Percentiles rank a stretch among this genome's conserved stretches.
Conservation (phyloP, 2,329 filamentous ascomycete genomes). For the Pestalotiopsis sp. region DNA sequence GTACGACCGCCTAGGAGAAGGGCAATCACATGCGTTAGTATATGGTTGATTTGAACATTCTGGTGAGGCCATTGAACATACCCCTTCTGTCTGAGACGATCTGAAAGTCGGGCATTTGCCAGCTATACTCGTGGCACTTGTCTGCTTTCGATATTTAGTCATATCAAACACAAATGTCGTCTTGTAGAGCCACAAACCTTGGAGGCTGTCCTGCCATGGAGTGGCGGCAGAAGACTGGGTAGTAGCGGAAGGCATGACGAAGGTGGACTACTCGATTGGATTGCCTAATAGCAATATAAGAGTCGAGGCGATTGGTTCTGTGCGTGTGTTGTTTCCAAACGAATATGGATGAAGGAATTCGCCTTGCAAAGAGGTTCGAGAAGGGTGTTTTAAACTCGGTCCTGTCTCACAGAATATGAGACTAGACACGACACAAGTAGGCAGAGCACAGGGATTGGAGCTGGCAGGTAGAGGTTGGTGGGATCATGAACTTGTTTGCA, state of each 20-base stretch:
- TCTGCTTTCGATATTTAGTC: conserved; percentile 41
- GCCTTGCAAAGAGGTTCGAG: neutral
- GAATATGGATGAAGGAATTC: neutral
- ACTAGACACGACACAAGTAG: neutral
- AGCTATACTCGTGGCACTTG: conserved; percentile 57
- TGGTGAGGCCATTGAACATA: conserved; percentile 30
- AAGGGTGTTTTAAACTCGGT: neutral
- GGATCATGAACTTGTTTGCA: conserved; percentile 31
- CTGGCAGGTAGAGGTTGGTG: conserved; percentile 24
- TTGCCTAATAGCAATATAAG: neutral
- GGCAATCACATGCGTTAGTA: neutral
- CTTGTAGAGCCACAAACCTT: conserved; percentile 43
- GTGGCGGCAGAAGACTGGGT: conserved; percentile 23
- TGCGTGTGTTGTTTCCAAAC: neutral
- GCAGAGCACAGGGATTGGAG: conserved; percentile 18
- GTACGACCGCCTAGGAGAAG: conserved; percentile 73
- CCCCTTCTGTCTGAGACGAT: conserved; percentile 77
- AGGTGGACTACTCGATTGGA: conserved; percentile 10
- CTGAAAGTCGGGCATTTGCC: conserved; percentile 63
- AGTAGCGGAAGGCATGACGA: conserved; percentile 27
- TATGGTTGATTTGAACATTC: neutral
- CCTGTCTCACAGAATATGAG: neutral
- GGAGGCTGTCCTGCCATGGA: conserved; percentile 60
- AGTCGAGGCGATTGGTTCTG: neutral
- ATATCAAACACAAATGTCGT: neutral